These are phyloP conservation scores for Sporodiniella umbellata DNA, from an alignment of 371 early-diverging fungal species.

Conservation along the genomic window DNA sequence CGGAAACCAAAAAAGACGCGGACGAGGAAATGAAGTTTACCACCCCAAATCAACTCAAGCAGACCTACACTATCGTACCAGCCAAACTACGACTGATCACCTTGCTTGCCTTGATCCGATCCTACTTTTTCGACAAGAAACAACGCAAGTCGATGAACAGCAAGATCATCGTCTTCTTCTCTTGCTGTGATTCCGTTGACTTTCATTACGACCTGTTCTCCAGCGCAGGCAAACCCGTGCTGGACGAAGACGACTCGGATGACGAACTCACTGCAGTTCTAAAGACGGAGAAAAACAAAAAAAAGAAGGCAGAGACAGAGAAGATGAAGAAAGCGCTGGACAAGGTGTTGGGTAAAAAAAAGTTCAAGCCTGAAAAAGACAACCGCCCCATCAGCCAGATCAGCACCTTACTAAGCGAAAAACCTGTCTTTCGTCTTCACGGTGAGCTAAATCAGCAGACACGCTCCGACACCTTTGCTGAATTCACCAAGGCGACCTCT, in stretches of 20 bases:
- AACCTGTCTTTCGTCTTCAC: slow-evolving; percentile 80
- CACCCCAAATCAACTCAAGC: slow-evolving; percentile 82
- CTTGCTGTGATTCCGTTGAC: slow-evolving; percentile 91
- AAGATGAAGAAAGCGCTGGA: slow-evolving; percentile 24
- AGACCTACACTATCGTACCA: slow-evolving; percentile 78
- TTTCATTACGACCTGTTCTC: slow-evolving; percentile 80
- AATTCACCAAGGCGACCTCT: slow-evolving; percentile 63
- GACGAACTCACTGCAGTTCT: no score
- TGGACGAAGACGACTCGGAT: slow-evolving; percentile 37
- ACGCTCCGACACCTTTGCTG: slow-evolving; percentile 71
- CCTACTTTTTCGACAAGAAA: slow-evolving; percentile 43
- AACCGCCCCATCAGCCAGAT: slow-evolving; percentile 29
- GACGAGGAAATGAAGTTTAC: slow-evolving; percentile 50
- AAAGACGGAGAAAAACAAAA: slow-evolving; percentile 36
- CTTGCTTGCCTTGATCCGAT: slow-evolving; percentile 68
- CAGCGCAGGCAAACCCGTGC: slow-evolving; percentile 46
- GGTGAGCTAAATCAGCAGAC: slow-evolving; percentile 81
- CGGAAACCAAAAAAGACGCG: slow-evolving; percentile 33
- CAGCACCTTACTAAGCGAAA: slow-evolving; percentile 53
- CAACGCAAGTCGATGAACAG: slow-evolving; percentile 36
- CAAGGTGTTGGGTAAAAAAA: slow-evolving; percentile 12
- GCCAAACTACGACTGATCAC: slow-evolving; percentile 91
- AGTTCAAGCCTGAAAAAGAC: slow-evolving; percentile 21
- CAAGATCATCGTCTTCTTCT: slow-evolving; percentile 86
- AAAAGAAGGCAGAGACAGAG: slow-evolving; percentile 27